A percentile compares a stretch with the other conserved stretches of the same genome.
These are phyloP conservation scores for Exophiala viscosa DNA, from an alignment of 2,329 filamentous ascomycete genomes.

Conservation along the genomic window DNA sequence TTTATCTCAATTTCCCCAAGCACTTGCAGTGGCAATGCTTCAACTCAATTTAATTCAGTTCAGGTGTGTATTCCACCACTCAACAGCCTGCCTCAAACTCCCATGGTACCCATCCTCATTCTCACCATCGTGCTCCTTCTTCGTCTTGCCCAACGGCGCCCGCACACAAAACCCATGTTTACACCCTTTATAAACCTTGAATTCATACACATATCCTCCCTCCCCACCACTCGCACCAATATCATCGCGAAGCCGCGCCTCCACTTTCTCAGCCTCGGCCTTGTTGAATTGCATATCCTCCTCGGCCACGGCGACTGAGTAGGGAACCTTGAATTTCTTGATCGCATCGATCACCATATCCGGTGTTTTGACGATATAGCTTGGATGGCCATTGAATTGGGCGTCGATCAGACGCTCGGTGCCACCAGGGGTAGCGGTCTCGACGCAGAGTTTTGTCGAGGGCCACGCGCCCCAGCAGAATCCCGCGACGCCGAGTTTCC, in stretches of 20 bases:
- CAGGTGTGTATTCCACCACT: slow-evolving; percentile 27
- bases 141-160: slow-evolving; percentile 2
- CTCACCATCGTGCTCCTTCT: slow-evolving; percentile 1
- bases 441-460: slow-evolving; percentile 44
- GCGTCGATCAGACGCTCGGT: slow-evolving; percentile 43
- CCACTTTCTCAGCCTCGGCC: slow-evolving; percentile 37
- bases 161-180: slow-evolving; percentile 24
- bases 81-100: slow-evolving; percentile 18
- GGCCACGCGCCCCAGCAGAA: slow-evolving; percentile 62
- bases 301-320: slow-evolving; percentile 30
- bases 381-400: slow-evolving; percentile 52
- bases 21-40: no score
- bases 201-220: slow-evolving; percentile 17
- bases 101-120: slow-evolving; percentile 12
- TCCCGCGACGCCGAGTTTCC: slow-evolving; percentile 51
- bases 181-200: slow-evolving; percentile 23
- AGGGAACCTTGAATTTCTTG: slow-evolving; percentile 22
- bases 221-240: slow-evolving; percentile 7
- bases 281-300: slow-evolving; percentile 44
- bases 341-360: slow-evolving; percentile 37
- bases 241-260: slow-evolving; percentile 19
- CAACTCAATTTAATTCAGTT: slow-evolving; percentile 5
- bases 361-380: slow-evolving; percentile 41
- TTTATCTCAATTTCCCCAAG: no score
- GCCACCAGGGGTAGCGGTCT: slow-evolving; percentile 28